Percentiles rank a stretch among this genome's conserved stretches.
These are phyloP conservation scores for Cladosporium sp. DNA, from an alignment of 2,329 filamentous ascomycete species.

Conservation along the genomic window DNA sequence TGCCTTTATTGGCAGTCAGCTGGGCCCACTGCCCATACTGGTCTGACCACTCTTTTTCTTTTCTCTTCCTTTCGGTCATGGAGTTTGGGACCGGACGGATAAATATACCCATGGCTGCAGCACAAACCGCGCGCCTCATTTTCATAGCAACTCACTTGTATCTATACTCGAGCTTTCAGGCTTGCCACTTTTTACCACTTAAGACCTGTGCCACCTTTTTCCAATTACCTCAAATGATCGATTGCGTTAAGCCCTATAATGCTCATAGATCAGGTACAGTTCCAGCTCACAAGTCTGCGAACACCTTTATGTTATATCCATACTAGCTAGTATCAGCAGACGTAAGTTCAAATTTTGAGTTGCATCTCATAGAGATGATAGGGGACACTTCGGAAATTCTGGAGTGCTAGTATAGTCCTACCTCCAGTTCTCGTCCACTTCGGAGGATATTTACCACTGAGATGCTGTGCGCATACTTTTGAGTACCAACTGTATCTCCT, in stretches of 20 bases:
- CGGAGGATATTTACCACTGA: too few species aligned
- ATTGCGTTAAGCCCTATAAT: background rate
- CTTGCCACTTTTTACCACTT: background rate
- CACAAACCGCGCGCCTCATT: conserved; percentile 9
- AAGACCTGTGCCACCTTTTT: background rate
- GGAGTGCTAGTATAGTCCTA: too few species aligned
- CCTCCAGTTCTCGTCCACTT: too few species aligned
- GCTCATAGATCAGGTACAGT: background rate
- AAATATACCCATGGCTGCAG: conserved; percentile 12
- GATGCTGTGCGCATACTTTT: too few species aligned
- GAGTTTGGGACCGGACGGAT: conserved; percentile 9
- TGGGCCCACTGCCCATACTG: background rate
- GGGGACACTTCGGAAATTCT: too few species aligned
- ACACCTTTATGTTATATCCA: too few species aligned
- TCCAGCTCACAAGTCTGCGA: background rate
- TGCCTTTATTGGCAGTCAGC: background rate
- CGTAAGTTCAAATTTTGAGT: too few species aligned
- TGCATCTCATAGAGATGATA: too few species aligned
- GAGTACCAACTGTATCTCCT: too few species aligned
- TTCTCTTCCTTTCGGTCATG: background rate
- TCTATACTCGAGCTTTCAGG: background rate
- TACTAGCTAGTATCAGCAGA: too few species aligned
- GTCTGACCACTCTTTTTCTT: background rate
- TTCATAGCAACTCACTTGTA: conserved; percentile 5
- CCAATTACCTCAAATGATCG: too few species aligned